These are phyloP conservation scores for Psilocybe mexicana DNA, from an alignment of 1,284 basidiomycete genomes.

Conservation along the genomic window DNA sequence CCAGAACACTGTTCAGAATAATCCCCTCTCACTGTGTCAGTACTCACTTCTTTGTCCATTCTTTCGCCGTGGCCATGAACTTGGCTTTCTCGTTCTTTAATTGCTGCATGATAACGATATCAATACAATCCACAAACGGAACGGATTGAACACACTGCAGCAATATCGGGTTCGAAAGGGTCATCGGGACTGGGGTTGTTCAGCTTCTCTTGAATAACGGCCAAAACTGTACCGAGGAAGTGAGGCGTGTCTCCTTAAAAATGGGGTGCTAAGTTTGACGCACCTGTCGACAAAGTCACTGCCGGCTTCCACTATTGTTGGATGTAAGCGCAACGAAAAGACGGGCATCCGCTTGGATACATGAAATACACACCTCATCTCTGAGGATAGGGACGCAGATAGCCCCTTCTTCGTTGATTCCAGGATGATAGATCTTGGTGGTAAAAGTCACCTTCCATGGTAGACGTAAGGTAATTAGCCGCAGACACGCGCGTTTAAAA, in stretches of 20 bases:
- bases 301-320: slow-evolving; percentile 83
- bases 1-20: background rate
- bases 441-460: slow-evolving; percentile 72
- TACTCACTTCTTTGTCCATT: slow-evolving; percentile 78
- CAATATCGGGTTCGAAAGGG: slow-evolving; percentile 85
- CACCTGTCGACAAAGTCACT: slow-evolving; percentile 74
- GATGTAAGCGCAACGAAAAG: slow-evolving; percentile 1
- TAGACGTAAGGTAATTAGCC: slow-evolving; percentile 8
- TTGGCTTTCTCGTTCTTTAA: slow-evolving; percentile 72
- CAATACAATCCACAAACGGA: slow-evolving; percentile 10
- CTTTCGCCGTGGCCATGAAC: slow-evolving; percentile 73
- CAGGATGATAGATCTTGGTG: slow-evolving; percentile 92
- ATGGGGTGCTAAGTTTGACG: slow-evolving; percentile 19
- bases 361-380: slow-evolving; percentile 65
- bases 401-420: slow-evolving; percentile 87
- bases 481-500: slow-evolving; percentile 11
- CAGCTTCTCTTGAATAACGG: slow-evolving; percentile 81
- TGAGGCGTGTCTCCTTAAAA: background rate
- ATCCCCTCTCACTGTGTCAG: background rate
- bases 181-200: slow-evolving; percentile 90
- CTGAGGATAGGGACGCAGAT: slow-evolving; percentile 82
- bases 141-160: slow-evolving; percentile 51
- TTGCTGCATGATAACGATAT: slow-evolving; percentile 41
- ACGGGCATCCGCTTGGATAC: slow-evolving; percentile 11
- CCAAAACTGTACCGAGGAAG: slow-evolving; percentile 55